Percentiles rank a stretch among this genome's conserved stretches.
Evolutionary conservation across 2,329 filamentous ascomycete species (phyloP).

Genomic region (Aphanoascus verrucosus): DNA sequence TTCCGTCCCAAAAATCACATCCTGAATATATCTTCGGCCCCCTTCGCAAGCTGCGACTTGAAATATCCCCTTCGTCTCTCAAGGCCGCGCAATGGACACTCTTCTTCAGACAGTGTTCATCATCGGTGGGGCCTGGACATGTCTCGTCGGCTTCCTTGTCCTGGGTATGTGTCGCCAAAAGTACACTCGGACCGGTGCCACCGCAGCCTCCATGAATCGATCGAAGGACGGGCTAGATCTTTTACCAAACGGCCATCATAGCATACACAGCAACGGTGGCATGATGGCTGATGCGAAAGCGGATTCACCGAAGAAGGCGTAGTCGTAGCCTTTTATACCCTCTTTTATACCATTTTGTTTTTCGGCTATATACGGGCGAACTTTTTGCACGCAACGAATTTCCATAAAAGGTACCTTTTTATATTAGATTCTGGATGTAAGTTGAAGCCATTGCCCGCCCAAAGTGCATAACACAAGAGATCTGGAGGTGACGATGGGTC

Average conservation of each 20-base stretch:
- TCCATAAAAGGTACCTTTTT: too few relatives aligned
- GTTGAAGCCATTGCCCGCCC: too few relatives aligned
- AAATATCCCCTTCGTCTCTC: background rate
- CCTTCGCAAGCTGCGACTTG: too few relatives aligned
- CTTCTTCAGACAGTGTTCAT: slow-evolving; percentile 16
- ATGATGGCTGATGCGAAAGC: slow-evolving; percentile 11
- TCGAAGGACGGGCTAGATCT: slow-evolving; percentile 2
- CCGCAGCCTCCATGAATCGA: slow-evolving; percentile 6
- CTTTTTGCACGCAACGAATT: background rate
- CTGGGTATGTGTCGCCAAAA: slow-evolving; percentile 17
- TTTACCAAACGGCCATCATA: background rate
- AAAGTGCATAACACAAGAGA: too few relatives aligned
- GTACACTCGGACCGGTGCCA: slow-evolving; percentile 10
- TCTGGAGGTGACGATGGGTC: too few relatives aligned
- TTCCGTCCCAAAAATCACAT: too few relatives aligned
- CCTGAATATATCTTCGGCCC: too few relatives aligned
- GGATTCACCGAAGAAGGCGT: slow-evolving; percentile 15
- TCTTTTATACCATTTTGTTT: background rate
- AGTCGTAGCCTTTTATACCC: background rate
- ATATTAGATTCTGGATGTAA: too few relatives aligned
- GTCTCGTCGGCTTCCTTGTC: slow-evolving; percentile 18
- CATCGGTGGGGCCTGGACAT: slow-evolving; percentile 15
- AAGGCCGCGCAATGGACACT: slow-evolving; percentile 12
- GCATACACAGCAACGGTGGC: slow-evolving; percentile 2
- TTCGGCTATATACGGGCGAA: background rate